Percentiles rank a stretch among this genome's conserved stretches.
Evolutionary conservation across 495 filamentous ascomycete species (phyloP).

Genomic region (Aspergillus ostianus): DNA sequence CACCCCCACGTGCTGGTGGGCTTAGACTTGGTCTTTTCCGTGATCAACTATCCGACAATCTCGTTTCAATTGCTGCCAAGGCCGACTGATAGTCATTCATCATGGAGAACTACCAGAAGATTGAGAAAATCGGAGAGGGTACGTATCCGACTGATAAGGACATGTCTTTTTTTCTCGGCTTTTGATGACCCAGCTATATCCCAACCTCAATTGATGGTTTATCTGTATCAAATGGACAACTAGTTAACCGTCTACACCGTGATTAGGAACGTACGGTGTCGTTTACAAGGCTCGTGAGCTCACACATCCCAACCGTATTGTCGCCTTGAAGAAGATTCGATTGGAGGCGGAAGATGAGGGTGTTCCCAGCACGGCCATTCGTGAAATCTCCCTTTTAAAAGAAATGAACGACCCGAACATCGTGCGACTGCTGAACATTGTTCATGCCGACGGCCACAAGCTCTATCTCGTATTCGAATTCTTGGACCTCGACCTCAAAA

Average conservation of each 20-base stretch:
- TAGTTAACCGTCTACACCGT: not conserved
- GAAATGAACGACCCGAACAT: slow-evolving; percentile 97
- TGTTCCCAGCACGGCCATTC: slow-evolving; percentile 93
- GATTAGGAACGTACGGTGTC: slow-evolving; percentile 81
- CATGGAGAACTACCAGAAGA: slow-evolving; percentile 99
- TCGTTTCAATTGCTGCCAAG: not conserved
- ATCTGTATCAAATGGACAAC: not conserved
- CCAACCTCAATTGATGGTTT: not conserved
- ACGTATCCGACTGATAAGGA: slow-evolving; percentile 14
- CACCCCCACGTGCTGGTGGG: slow-evolving; percentile 19
- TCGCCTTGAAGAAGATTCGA: slow-evolving; percentile 97
- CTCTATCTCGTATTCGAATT: slow-evolving; percentile 95
- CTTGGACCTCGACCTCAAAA: slow-evolving; percentile 91
- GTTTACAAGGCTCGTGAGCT: slow-evolving; percentile 92
- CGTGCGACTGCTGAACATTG: slow-evolving; percentile 87
- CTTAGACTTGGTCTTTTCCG: slow-evolving; percentile 7
- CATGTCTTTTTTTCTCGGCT: slow-evolving; percentile 6
- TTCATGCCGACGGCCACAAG: slow-evolving; percentile 95
- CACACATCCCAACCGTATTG: slow-evolving; percentile 72
- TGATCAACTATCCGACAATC: not conserved
- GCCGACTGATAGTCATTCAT: slow-evolving; percentile 5
- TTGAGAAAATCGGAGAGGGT: slow-evolving; percentile 99
- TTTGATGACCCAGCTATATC: not conserved
- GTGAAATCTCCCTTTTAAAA: slow-evolving; percentile 93
- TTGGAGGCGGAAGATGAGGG: slow-evolving; percentile 97